Percentiles rank a stretch among this genome's conserved stretches.
phyloP scores from a whole-genome alignment of 1,139 yeast species.

The Kazachstania sp. region DNA sequence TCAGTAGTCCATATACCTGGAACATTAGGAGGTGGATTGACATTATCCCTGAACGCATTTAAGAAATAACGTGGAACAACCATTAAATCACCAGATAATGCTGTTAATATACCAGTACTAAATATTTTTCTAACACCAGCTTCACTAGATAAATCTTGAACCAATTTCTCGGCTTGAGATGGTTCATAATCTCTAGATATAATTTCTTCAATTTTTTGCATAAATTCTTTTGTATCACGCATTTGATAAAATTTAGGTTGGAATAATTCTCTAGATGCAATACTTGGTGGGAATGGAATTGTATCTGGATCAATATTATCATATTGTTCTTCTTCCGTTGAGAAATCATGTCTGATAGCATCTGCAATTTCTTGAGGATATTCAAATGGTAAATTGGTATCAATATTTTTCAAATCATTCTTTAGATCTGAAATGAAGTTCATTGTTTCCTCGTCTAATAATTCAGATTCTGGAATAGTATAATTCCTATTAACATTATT shows the following conservation, averaged over 20 bases:
- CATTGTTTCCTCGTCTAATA: constrained; percentile 30
- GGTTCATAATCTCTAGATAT: constrained; percentile 38
- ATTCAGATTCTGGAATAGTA: constrained; percentile 28
- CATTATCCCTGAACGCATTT: constrained; percentile 37
- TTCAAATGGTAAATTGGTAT: constrained; percentile 22
- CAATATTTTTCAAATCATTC: constrained; percentile 24
- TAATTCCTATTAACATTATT: background rate
- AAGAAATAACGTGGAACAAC: constrained; percentile 40
- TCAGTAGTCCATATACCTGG: constrained; percentile 45
- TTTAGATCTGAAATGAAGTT: constrained; percentile 26
- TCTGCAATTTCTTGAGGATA: constrained; percentile 31
- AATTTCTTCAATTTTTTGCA: constrained; percentile 35
- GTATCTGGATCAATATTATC: constrained; percentile 26
- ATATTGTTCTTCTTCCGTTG: constrained; percentile 24
- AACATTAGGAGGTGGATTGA: constrained; percentile 37
- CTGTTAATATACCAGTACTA: constrained; percentile 40
- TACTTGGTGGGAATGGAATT: constrained; percentile 28
- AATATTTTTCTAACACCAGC: constrained; percentile 41
- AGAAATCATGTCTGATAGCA: constrained; percentile 27
- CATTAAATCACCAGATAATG: constrained; percentile 43
- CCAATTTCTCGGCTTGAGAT: constrained; percentile 38
- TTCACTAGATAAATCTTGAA: constrained; percentile 36
- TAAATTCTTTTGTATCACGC: constrained; percentile 21
- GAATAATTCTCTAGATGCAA: constrained; percentile 27
- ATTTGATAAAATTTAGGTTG: constrained; percentile 28